Conservation (phyloP, 805 yeast species). For the Alloascoidea hylecoeti region DNA sequence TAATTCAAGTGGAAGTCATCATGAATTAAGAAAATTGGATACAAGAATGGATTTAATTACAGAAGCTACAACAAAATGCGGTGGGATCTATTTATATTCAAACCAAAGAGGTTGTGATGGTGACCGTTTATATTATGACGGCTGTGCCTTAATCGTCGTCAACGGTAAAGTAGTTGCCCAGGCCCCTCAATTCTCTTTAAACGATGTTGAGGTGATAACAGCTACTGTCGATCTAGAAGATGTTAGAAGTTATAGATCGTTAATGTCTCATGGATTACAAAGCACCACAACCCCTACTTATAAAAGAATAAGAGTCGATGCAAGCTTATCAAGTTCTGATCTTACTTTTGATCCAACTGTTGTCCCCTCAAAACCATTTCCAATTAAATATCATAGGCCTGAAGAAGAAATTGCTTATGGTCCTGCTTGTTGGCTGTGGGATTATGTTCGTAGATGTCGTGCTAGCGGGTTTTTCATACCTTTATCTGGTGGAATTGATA, state of each 20-base stretch:
- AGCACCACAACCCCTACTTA: constrained; percentile 23
- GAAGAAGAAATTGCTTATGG: constrained; percentile 97
- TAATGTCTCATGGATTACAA: constrained; percentile 70
- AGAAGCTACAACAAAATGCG: constrained; percentile 92
- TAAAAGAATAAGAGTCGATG: constrained; percentile 44
- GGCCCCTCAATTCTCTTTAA: constrained; percentile 78
- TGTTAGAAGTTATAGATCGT: constrained; percentile 68
- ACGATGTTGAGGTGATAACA: constrained; percentile 89
- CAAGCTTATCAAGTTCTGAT: constrained; percentile 50
- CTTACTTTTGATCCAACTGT: constrained; percentile 46
- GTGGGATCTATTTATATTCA: constrained; percentile 87
- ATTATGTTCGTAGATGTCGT: constrained; percentile 79
- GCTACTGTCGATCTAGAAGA: constrained; percentile 93
- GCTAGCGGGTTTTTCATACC: constrained; percentile 91
- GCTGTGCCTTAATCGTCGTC: constrained; percentile 87
- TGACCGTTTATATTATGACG: constrained; percentile 92
- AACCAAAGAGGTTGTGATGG: constrained; percentile 99
- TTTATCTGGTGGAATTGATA: constrained; percentile 93
- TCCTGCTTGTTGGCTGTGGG: constrained; percentile 99
- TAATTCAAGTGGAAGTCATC: constrained; percentile 96
- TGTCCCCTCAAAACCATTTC: constrained; percentile 37
- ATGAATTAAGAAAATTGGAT: constrained; percentile 81
- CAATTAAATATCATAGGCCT: constrained; percentile 58
- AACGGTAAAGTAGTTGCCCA: constrained; percentile 91
- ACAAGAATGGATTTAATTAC: constrained; percentile 72